Conservation (phyloP, 768 basidiomycete genomes). For the Goffeauzyma gilvescens region DNA sequence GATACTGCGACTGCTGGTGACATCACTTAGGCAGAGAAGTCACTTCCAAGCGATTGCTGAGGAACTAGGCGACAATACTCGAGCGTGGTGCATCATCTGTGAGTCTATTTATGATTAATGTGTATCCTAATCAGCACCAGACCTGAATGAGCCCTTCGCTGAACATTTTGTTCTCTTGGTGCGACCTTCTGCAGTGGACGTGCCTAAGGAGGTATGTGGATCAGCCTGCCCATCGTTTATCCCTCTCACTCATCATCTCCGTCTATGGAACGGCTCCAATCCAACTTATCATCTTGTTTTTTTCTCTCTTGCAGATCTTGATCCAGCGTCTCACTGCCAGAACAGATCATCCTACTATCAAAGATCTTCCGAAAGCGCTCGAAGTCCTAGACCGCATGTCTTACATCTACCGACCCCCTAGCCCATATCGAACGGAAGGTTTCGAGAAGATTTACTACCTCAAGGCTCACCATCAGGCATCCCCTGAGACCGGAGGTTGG, state of each 20-base stretch:
- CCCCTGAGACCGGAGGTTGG: no score
- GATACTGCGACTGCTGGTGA: no score
- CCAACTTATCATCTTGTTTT: not conserved
- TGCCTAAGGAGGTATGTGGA: conserved; percentile 1
- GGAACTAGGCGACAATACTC: no score
- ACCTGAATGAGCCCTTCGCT: no score
- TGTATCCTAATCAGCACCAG: no score
- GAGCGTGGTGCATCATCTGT: no score
- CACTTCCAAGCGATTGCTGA: conserved; percentile 26
- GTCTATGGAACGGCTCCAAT: not conserved
- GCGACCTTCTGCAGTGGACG: conserved; percentile 4
- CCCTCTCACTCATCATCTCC: not conserved
- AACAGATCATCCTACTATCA: conserved; percentile 23
- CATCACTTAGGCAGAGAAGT: no score
- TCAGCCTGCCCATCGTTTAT: no score
- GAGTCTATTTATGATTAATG: no score
- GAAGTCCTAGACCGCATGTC: conserved; percentile 22
- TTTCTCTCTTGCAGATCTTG: conserved; percentile 10
- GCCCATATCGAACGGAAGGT: conserved; percentile 16
- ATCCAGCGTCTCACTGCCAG: conserved; percentile 14
- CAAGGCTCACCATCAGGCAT: no score
- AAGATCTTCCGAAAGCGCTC: conserved; percentile 19
- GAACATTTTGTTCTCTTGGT: no score
- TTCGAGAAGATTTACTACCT: conserved; percentile 19
- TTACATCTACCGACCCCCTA: conserved; percentile 16